Evolutionary conservation across 192 early-diverging fungal genomes (phyloP), one percentile per base, ranked within the genome.

Genomic region (Coemansia sp.): DNA sequence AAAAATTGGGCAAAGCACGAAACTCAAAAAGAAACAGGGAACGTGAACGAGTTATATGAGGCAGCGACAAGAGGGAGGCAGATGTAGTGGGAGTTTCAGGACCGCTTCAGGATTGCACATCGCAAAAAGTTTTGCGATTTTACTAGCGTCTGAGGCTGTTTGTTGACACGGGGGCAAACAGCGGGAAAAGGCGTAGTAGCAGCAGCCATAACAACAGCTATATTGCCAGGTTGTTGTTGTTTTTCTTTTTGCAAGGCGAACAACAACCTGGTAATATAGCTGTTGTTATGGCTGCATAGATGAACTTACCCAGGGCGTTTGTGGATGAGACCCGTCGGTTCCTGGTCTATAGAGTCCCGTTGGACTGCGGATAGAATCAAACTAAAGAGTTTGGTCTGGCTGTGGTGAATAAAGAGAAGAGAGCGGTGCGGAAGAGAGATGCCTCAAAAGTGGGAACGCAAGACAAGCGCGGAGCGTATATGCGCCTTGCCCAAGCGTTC

Each of bases 161-260:
- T 63, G 62, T 56, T 56, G 52, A 38, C 62, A 56, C 62, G 62
- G 62, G 62, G 62, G 21, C 49, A 52, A 25, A 12, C 48, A 1
- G 52, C 19, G 17, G 5, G 23, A 63, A 45, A 55, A 4, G 41
- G 21, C 15, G 27, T 39, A 63, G 62, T 63, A 63, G 53, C 37
- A 10, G 38, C 37, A 32, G 48, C 25, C 59, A 60, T 25, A 60
- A 60, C 59, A 63, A 29, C 50, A 49, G 59, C 59, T 61, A 23
- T 50, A 27, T 43, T 32, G 48, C 22, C 54, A 56, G n/a, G 54
- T 14, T 53, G 51, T 56, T 56, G 24, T 29, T 56, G 54, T 56
- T 56, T 55, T 56, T 14, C 54, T 56, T 56, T 56, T 56, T 56
- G 54, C 54, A 56, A 56, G 29, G n/a, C 43, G 21, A 12, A 12